A percentile compares a stretch with the other conserved stretches of the same genome.
Evolutionary conservation across 108 stramenopile species (phyloP).

Genomic region (Pseudonitzschia multistriata): DNA sequence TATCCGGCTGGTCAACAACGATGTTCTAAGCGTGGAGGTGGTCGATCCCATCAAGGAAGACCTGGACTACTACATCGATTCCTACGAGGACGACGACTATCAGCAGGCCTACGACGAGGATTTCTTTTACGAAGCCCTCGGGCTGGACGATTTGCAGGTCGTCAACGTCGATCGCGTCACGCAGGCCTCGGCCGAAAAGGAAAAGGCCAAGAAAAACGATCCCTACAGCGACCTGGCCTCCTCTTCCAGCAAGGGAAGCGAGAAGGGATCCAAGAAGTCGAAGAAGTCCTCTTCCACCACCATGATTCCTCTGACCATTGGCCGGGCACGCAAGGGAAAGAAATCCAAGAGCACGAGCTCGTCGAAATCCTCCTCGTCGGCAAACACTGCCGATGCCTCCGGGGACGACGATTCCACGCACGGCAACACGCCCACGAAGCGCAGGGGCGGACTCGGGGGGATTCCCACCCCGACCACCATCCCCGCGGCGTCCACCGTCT

Average conservation of each 20-base stretch:
- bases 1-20: slow-evolving; percentile 94
- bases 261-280: slow-evolving; percentile 46
- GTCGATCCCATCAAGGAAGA: slow-evolving; percentile 93
- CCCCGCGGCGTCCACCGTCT: slow-evolving; percentile 42
- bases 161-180: slow-evolving; percentile 82
- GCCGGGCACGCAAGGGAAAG: slow-evolving; percentile 59
- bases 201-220: background rate
- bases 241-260: slow-evolving; percentile 20
- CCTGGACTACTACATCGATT: slow-evolving; percentile 94
- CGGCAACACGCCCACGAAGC: slow-evolving; percentile 7
- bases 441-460: slow-evolving; percentile 17
- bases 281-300: slow-evolving; percentile 44
- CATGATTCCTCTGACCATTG: slow-evolving; percentile 89
- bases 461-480: slow-evolving; percentile 43
- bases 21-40: slow-evolving; percentile 69
- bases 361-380: background rate
- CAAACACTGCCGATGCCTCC: slow-evolving; percentile 1
- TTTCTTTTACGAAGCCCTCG: slow-evolving; percentile 87
- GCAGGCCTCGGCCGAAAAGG: slow-evolving; percentile 29
- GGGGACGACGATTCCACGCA: slow-evolving; percentile 18
- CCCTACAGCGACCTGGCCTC: slow-evolving; percentile 14
- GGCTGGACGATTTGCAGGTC: slow-evolving; percentile 82
- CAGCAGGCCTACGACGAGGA: slow-evolving; percentile 89
- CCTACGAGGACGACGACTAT: slow-evolving; percentile 87
- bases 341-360: slow-evolving; percentile 10